Evolutionary conservation across 2,329 filamentous ascomycete species (phyloP).

Genomic region (Monilinia polystroma): DNA sequence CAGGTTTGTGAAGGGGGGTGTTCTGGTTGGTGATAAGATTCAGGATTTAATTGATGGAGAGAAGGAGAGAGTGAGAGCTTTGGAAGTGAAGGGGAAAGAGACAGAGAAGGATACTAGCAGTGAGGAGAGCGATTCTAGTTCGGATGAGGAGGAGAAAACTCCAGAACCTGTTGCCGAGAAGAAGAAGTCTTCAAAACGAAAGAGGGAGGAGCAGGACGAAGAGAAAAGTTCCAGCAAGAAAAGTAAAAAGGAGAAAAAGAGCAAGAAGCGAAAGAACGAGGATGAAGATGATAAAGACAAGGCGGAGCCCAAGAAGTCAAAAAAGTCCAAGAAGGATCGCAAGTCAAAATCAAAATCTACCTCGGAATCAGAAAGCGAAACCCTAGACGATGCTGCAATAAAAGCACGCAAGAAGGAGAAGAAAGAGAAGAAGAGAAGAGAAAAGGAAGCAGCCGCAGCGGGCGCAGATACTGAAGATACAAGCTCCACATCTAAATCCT

Average conservation of each 20-base stretch:
- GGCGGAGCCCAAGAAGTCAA: constrained; percentile 34
- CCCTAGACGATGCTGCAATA: not conserved
- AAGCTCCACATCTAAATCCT: constrained; percentile 32
- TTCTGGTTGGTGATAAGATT: constrained; percentile 59
- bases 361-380: constrained; percentile 4
- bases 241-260: constrained; percentile 21
- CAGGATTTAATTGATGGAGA: constrained; percentile 46
- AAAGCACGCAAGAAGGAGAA: constrained; percentile 18
- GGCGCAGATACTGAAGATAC: constrained; percentile 16
- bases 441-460: constrained; percentile 21
- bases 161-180: constrained; percentile 27
- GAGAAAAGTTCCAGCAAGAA: constrained; percentile 39
- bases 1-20: constrained; percentile 84
- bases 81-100: constrained; percentile 29
- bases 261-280: constrained; percentile 46
- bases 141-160: constrained; percentile 20
- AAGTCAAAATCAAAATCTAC: constrained; percentile 14
- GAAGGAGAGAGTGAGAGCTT: constrained; percentile 38
- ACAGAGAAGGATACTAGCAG: constrained; percentile 21
- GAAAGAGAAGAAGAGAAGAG: constrained; percentile 26
- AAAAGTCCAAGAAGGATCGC: constrained; percentile 40
- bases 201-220: constrained; percentile 44
- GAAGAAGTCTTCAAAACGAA: constrained; percentile 44
- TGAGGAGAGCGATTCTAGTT: constrained; percentile 13
- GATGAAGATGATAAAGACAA: constrained; percentile 41